Conservation (phyloP, 257 asterid species). For the Nicotiana otophora region DNA sequence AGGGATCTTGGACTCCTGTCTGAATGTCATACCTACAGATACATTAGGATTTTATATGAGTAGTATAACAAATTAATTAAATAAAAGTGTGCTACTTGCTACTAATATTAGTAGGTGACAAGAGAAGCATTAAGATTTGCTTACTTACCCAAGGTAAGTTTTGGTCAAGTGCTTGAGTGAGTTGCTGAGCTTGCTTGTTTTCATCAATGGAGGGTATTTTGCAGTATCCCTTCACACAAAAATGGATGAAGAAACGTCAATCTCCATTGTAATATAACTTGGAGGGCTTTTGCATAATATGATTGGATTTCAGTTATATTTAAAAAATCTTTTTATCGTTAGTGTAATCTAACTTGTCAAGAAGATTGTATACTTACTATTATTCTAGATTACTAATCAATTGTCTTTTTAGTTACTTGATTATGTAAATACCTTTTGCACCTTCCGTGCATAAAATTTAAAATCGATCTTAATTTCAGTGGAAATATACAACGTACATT, state of each 20-base stretch:
- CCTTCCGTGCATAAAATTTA: too few species aligned
- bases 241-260: neutral
- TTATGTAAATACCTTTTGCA: too few species aligned
- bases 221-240: constrained; percentile 66
- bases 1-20: constrained; percentile 72
- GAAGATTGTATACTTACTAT: neutral
- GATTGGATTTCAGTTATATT: neutral
- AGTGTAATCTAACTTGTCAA: neutral
- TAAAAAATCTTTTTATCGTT: too few species aligned
- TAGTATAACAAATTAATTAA: too few species aligned
- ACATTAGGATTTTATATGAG: neutral
- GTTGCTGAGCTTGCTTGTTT: constrained; percentile 93
- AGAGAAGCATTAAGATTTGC: neutral
- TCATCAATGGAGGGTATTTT: constrained; percentile 79
- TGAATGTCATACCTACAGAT: constrained; percentile 66
- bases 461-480: too few species aligned
- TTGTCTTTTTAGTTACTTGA: too few species aligned
- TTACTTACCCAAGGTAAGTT: constrained; percentile 70
- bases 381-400: too few species aligned
- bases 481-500: too few species aligned
- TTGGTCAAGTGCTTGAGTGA: constrained; percentile 66
- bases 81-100: neutral
- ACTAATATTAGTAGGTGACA: neutral
- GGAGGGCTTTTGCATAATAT: neutral
- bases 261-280: neutral